These are phyloP conservation scores for Aphanomyces cochlioides DNA, from an alignment of 352 stramenopile species.

Conservation along the genomic window DNA sequence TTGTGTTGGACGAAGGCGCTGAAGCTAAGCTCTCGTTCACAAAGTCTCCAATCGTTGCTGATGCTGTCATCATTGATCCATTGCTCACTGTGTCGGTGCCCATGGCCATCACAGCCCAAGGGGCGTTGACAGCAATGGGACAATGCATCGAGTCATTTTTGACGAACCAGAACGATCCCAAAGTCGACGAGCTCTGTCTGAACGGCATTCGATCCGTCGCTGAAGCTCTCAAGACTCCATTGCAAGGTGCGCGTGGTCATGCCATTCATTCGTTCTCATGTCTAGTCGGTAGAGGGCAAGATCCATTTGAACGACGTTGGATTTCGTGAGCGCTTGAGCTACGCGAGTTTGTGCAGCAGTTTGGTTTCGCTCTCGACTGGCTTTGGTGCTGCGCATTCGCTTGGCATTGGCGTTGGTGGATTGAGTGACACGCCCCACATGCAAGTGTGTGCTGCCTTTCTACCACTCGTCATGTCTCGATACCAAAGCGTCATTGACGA, in stretches of 20 bases:
- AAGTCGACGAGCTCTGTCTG: conserved; percentile 46
- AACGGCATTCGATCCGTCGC: conserved; percentile 59
- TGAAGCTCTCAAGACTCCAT: conserved; percentile 45
- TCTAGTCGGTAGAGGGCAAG: conserved; percentile 42
- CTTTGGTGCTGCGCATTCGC: conserved; percentile 45
- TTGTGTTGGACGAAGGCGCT: conserved; percentile 63
- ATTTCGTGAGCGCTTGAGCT: conserved; percentile 52
- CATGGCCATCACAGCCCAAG: conserved; percentile 49
- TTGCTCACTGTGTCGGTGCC: conserved; percentile 62
- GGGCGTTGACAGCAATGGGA: conserved; percentile 55
- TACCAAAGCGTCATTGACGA: conserved; percentile 50
- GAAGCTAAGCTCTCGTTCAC: conserved; percentile 58
- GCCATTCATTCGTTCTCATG: conserved; percentile 3
- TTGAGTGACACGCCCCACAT: conserved; percentile 63
- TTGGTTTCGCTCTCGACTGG: conserved; percentile 54
- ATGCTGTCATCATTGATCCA: conserved; percentile 63
- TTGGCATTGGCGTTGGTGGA: conserved; percentile 61
- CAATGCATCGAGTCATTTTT: conserved; percentile 77
- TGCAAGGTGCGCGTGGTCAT: conserved; percentile 29
- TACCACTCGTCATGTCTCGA: conserved; percentile 64
- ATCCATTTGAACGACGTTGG: conserved; percentile 55
- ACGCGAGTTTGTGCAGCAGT: conserved; percentile 54
- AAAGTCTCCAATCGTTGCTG: conserved; percentile 41
- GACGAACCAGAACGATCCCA: conserved; percentile 44
- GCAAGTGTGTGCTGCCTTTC: conserved; percentile 53